Evolutionary conservation across 306 rosid genomes (phyloP).

Genomic region (Abrus precatorius): DNA sequence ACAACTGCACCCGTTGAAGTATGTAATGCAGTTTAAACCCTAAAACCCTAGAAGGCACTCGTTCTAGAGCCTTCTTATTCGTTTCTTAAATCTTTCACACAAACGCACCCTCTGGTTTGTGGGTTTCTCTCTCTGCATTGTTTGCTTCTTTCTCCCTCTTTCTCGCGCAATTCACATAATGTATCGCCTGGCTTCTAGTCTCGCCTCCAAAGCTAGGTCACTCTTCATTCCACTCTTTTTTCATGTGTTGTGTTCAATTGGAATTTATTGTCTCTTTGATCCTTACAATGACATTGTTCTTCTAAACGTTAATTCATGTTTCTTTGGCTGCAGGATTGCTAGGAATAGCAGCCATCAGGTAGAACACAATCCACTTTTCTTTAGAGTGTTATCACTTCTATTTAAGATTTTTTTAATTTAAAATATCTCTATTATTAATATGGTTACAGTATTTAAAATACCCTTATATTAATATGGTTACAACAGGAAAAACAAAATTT

Average conservation of each 20-base stretch:
- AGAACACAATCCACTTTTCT: background rate
- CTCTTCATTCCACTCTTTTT: background rate
- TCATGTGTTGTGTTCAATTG: no score
- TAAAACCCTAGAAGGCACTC: constrained; percentile 57
- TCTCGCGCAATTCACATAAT: constrained; percentile 44
- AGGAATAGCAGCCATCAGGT: constrained; percentile 78
- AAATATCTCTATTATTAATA: no score
- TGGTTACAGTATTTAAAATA: no score
- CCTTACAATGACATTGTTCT: background rate
- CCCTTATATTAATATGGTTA: no score
- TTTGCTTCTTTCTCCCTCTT: background rate
- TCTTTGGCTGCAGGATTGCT: constrained; percentile 59
- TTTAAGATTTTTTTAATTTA: background rate
- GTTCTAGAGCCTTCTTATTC: constrained; percentile 65
- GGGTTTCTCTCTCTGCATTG: background rate
- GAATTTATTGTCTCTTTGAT: no score
- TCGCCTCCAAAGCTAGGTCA: constrained; percentile 80
- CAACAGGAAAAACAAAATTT: no score
- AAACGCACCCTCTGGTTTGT: background rate
- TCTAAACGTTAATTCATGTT: constrained; percentile 3
- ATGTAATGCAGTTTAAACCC: constrained; percentile 40
- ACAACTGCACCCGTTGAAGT: no score
- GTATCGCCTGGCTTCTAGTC: constrained; percentile 72
- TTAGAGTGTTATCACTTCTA: no score
- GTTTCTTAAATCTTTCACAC: constrained; percentile 40